These are phyloP conservation scores for Adiantum capillusveneris DNA, from an alignment of 75 land plant genomes.

Conservation along the genomic window DNA sequence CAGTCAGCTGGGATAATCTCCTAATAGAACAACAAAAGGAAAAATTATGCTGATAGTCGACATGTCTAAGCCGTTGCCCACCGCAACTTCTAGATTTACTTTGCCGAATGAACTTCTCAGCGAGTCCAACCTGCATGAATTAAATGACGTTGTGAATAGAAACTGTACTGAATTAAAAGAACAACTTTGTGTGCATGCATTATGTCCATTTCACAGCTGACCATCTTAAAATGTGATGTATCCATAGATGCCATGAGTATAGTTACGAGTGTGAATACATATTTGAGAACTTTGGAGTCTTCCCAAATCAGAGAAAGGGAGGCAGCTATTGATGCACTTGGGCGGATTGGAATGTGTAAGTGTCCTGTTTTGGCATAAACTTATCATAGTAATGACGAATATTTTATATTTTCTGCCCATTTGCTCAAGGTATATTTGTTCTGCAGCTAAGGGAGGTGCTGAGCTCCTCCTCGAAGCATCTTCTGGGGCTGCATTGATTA, in stretches of 20 bases:
- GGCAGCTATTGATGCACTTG: conserved; percentile 3
- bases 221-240: too few species aligned
- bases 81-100: too few species aligned
- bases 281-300: not conserved
- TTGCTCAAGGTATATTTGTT: not conserved
- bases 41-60: too few species aligned
- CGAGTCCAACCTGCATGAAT: too few species aligned
- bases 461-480: not conserved
- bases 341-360: conserved; percentile 5
- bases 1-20: too few species aligned
- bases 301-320: not conserved
- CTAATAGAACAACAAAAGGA: too few species aligned
- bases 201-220: too few species aligned
- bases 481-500: not conserved
- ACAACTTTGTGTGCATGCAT: too few species aligned
- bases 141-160: too few species aligned
- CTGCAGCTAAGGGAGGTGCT: not conserved
- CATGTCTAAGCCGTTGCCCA: too few species aligned
- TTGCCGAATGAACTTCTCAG: too few species aligned
- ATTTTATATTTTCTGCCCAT: not conserved
- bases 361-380: not conserved
- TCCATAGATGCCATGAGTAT: not conserved
- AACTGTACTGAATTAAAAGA: too few species aligned
- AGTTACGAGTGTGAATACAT: not conserved
- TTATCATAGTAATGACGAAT: not conserved